Evolutionary conservation across 2,329 filamentous ascomycete genomes (phyloP).

Genomic region (Pseudopithomyces maydicus): DNA sequence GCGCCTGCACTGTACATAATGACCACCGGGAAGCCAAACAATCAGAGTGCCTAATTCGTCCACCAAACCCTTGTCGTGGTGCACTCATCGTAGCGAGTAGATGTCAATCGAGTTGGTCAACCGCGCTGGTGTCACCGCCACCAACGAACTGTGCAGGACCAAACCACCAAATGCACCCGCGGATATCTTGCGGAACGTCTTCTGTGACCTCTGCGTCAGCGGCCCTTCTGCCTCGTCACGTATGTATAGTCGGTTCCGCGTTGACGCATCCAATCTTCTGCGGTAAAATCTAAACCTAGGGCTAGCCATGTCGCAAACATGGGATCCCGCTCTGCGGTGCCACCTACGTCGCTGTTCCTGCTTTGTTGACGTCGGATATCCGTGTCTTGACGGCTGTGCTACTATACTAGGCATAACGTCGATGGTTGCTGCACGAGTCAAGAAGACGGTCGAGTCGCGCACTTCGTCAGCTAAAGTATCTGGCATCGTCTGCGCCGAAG

Average conservation of each 20-base stretch:
- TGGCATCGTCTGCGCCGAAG: constrained; percentile 17
- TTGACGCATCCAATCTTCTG: constrained; percentile 27
- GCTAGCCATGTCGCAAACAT: constrained; percentile 16
- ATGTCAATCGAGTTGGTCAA: constrained; percentile 33
- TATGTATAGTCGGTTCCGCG: constrained; percentile 29
- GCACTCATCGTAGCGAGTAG: constrained; percentile 22
- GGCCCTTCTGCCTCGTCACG: constrained; percentile 16
- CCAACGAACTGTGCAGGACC: constrained; percentile 26
- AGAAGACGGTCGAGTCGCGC: constrained; percentile 19
- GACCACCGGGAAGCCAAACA: too few relatives aligned
- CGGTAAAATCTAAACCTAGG: constrained; percentile 25
- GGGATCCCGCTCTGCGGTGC: constrained; percentile 10
- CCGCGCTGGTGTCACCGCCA: constrained; percentile 21
- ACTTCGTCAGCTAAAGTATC: constrained; percentile 12
- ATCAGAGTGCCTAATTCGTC: background rate
- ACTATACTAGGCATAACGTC: constrained; percentile 13
- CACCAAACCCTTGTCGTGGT: background rate
- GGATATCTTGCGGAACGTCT: constrained; percentile 24
- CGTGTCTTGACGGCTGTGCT: background rate
- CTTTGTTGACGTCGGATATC: constrained; percentile 1
- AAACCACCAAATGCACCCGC: constrained; percentile 24
- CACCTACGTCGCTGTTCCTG: constrained; percentile 6
- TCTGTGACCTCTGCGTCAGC: constrained; percentile 21
- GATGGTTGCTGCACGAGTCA: constrained; percentile 22
- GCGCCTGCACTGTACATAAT: background rate